Evolutionary conservation across 805 yeast genomes (phyloP).

Genomic region (Candida coquimbonensis): DNA sequence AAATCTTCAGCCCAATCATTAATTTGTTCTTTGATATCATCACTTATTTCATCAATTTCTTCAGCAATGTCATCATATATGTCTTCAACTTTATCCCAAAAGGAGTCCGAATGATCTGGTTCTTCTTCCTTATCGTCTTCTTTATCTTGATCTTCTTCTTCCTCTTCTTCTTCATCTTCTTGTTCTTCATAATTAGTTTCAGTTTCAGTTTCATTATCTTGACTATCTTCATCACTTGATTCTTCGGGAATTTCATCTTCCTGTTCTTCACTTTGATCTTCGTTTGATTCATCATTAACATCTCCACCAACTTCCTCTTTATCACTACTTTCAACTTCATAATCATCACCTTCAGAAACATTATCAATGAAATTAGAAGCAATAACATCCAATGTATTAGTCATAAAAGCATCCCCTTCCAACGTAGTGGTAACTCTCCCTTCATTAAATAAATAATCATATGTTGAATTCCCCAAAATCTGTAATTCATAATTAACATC

Average conservation of each 20-base stretch:
- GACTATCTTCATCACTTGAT: too few relatives aligned
- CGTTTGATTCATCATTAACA: too few relatives aligned
- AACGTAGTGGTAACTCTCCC: slow-evolving; percentile 13
- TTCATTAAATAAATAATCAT: slow-evolving; percentile 33
- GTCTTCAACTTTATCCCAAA: slow-evolving; percentile 10
- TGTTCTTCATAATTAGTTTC: too few relatives aligned
- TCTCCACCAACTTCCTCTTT: background rate
- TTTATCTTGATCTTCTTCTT: too few relatives aligned
- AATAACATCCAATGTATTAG: slow-evolving; percentile 5
- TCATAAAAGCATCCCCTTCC: slow-evolving; percentile 2
- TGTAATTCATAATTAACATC: slow-evolving; percentile 36
- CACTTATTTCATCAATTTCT: slow-evolving; percentile 19
- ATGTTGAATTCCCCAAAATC: slow-evolving; percentile 41
- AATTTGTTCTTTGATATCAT: slow-evolving; percentile 4
- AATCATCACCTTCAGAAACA: background rate
- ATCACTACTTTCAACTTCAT: too few relatives aligned
- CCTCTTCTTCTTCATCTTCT: too few relatives aligned
- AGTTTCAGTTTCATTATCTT: too few relatives aligned
- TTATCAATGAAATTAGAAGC: background rate
- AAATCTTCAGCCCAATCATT: slow-evolving; percentile 8
- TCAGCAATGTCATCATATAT: slow-evolving; percentile 26
- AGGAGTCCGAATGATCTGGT: background rate
- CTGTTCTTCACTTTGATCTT: too few relatives aligned
- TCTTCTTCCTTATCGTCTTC: background rate
- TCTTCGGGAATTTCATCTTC: background rate